Conservation (phyloP, 257 asterid species). For the Osmanthus fragrans region DNA sequence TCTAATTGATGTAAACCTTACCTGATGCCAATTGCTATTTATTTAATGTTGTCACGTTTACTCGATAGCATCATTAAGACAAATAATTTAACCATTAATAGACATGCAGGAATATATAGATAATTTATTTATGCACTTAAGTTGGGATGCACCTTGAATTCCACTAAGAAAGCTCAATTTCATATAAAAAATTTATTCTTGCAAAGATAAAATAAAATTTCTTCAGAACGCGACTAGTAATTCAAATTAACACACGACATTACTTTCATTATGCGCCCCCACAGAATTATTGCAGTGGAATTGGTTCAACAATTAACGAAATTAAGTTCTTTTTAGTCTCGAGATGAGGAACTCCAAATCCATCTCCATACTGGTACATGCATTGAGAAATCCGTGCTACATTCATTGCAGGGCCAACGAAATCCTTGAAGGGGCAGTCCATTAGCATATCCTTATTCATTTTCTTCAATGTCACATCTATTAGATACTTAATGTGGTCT, state of each 20-base stretch:
- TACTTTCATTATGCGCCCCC: not conserved
- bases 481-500: constrained; percentile 25
- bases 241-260: not conserved
- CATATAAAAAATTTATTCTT: not conserved
- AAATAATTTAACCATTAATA: too few relatives aligned
- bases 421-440: constrained; percentile 27
- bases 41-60: too few relatives aligned
- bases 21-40: too few relatives aligned
- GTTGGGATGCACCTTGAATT: too few relatives aligned
- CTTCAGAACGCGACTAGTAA: not conserved
- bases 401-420: constrained; percentile 35
- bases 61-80: too few relatives aligned
- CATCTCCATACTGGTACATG: too few relatives aligned
- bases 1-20: too few relatives aligned
- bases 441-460: constrained; percentile 39
- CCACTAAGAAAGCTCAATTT: too few relatives aligned
- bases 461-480: constrained; percentile 31
- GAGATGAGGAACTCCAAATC: constrained; percentile 41
- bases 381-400: constrained; percentile 42
- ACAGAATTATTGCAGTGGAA: constrained; percentile 3
- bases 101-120: too few relatives aligned
- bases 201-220: not conserved
- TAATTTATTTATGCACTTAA: too few relatives aligned
- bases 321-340: constrained; percentile 39
- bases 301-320: constrained; percentile 38